A percentile compares a stretch with the other conserved stretches of the same genome.
phyloP scores from a whole-genome alignment of 208 protist genomes.

The Crithidia thermophila region DNA sequence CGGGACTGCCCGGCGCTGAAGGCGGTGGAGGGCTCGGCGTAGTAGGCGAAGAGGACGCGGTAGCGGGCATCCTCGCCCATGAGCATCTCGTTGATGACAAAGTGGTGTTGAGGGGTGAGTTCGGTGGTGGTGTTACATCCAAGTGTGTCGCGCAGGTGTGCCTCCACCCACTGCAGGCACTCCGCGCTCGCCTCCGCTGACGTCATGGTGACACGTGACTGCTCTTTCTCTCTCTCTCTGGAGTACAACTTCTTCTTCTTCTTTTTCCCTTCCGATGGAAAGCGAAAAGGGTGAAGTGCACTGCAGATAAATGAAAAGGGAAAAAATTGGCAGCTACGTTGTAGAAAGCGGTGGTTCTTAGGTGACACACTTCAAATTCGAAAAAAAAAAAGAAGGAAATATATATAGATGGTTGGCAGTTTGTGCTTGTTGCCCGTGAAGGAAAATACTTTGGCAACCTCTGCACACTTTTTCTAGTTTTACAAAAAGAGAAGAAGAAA shows the following conservation, averaged over 20 bases:
- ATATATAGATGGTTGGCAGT: too few relatives aligned
- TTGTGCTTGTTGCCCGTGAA: too few relatives aligned
- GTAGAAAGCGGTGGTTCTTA: too few relatives aligned
- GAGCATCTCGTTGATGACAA: slow-evolving; percentile 82
- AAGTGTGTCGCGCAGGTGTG: slow-evolving; percentile 67
- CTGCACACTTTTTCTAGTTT: too few relatives aligned
- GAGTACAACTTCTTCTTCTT: not conserved
- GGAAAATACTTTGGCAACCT: too few relatives aligned
- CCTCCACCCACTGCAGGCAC: slow-evolving; percentile 79
- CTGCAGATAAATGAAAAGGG: too few relatives aligned
- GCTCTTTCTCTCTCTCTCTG: not conserved
- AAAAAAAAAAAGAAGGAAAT: too few relatives aligned
- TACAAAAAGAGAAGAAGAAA: too few relatives aligned
- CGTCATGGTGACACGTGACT: not conserved
- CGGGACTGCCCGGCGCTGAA: too few relatives aligned
- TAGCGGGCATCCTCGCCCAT: slow-evolving; percentile 76
- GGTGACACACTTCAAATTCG: too few relatives aligned
- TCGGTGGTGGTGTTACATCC: slow-evolving; percentile 40
- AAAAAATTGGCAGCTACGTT: too few relatives aligned
- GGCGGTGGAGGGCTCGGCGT: slow-evolving; percentile 34
- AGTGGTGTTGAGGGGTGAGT: slow-evolving; percentile 50
- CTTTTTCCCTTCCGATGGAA: not conserved
- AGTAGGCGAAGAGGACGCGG: slow-evolving; percentile 78
- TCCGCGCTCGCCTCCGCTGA: slow-evolving; percentile 79
- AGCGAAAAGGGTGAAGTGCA: too few relatives aligned